These are phyloP conservation scores for Russula abietina DNA, from an alignment of 768 basidiomycete genomes.

Conservation along the genomic window DNA sequence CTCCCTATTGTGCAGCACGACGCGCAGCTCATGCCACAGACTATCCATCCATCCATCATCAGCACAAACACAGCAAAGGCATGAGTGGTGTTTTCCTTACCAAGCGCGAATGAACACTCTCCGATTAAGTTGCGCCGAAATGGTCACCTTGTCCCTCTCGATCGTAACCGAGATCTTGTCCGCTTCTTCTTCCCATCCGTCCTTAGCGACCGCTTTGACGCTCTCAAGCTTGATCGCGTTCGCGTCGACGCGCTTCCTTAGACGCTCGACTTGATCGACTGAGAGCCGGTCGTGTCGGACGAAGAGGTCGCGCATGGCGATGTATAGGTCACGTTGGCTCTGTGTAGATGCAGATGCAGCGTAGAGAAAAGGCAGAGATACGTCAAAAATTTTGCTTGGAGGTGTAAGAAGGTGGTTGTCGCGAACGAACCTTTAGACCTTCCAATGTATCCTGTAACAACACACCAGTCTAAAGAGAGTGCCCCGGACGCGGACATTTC, in stretches of 20 bases:
- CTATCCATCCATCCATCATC: slow-evolving; percentile 38
- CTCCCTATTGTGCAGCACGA: slow-evolving; percentile 87
- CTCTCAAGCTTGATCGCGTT: slow-evolving; percentile 72
- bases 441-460: slow-evolving; percentile 68
- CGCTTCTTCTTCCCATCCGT: slow-evolving; percentile 81
- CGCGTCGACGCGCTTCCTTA: slow-evolving; percentile 79
- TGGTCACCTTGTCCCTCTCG: slow-evolving; percentile 81
- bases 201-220: slow-evolving; percentile 62
- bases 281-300: slow-evolving; percentile 85
- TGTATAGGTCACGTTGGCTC: slow-evolving; percentile 78
- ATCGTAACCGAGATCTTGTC: slow-evolving; percentile 66
- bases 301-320: slow-evolving; percentile 82
- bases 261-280: slow-evolving; percentile 77
- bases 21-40: slow-evolving; percentile 94
- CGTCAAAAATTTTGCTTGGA: neutral
- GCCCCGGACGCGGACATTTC: too few relatives aligned
- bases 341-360: slow-evolving; percentile 34
- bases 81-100: slow-evolving; percentile 46
- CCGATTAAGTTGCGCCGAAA: slow-evolving; percentile 65
- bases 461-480: slow-evolving; percentile 47
- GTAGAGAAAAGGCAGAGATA: too few relatives aligned
- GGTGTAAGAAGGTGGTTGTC: neutral
- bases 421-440: slow-evolving; percentile 55
- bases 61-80: too few relatives aligned
- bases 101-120: slow-evolving; percentile 84